Evolutionary conservation across 768 basidiomycete species (phyloP).

Genomic region (Hysterangium stoloniferum): DNA sequence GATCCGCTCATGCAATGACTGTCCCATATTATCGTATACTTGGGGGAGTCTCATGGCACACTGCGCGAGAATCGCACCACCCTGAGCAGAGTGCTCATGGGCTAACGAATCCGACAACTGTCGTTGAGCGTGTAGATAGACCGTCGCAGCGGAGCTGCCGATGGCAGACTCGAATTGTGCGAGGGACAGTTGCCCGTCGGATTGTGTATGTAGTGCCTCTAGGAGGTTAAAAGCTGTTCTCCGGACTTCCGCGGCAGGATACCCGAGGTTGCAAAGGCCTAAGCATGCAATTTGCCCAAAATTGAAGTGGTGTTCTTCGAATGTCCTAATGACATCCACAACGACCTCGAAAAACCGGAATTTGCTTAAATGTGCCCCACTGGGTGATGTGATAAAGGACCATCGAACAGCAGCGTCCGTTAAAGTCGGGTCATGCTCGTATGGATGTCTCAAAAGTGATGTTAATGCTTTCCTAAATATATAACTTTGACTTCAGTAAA

Average conservation of each 20-base stretch:
- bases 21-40: constrained; percentile 10
- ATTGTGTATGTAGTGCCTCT: constrained; percentile 61
- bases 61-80: constrained; percentile 47
- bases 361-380: constrained; percentile 40
- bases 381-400: constrained; percentile 52
- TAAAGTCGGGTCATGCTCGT: constrained; percentile 42
- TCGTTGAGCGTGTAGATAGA: constrained; percentile 76
- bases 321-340: constrained; percentile 51
- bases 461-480: constrained; percentile 68
- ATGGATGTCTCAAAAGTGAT: constrained; percentile 53
- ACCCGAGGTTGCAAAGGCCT: constrained; percentile 78
- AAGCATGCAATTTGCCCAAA: constrained; percentile 72
- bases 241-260: constrained; percentile 55
- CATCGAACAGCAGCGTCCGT: constrained; percentile 59
- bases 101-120: constrained; percentile 73
- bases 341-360: constrained; percentile 73
- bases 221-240: constrained; percentile 73
- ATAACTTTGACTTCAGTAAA: constrained; percentile 10
- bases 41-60: constrained; percentile 9
- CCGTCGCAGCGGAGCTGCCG: constrained; percentile 61
- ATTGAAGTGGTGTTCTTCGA: constrained; percentile 47
- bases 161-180: constrained; percentile 68
- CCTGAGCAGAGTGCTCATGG: constrained; percentile 61
- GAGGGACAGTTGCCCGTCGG: constrained; percentile 59
- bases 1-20: constrained; percentile 42